Base-by-base conservation (phyloP, 495 filamentous ascomycete species). In the Hypoxylon lienhwacheense region DNA sequence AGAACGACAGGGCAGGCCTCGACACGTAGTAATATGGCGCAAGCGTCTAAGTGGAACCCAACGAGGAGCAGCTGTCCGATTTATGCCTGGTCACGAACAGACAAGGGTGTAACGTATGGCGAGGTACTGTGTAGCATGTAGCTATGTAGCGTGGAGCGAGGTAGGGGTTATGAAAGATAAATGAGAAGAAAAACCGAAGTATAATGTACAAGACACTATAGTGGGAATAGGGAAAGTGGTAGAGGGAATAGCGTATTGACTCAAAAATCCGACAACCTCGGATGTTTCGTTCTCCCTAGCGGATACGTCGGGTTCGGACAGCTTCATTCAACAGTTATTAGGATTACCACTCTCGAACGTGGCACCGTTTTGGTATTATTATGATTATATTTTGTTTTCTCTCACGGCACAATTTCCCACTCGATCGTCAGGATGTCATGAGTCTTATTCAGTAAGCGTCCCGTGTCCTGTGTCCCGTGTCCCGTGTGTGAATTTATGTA, bases 241-340 rank as follows among this genome's bases (percentile, higher is more conserved):
- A 26, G 51, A 40, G 24, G 36, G 49, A 42, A 55, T 61, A 51
- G 51, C 46, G 50, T 49, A 46, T 15, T 61, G 57, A 50, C 57
- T 61, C n/a, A 55, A 60, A 48, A 61, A 55, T 52, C 58, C 58
- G 58, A 61, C 24, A 42, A 55, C 35, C 31, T 55, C 46, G 58
- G 51, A n/a, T n/a, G 41, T 61, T 55, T 55, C 51, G 51, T 52
- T 14, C 52, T 51, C 55, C 42, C 39, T 41, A 28, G 59, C 53
- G 53, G 59, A 62, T 62, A 53, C 47, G 59, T 62, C 59, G 59
- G 59, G 53, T 53, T 62, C 39, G 53, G 49, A 62, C n/a, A 43
- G 21, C 45, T 52, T 53, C 47, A 20, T 32, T 59, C 34, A 29
- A 50, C 45, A 45, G 40, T 47, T 36, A 39, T 19, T n/a, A 26